These are phyloP conservation scores for Sordariomycetes sp. DNA, from an alignment of 2,329 filamentous ascomycete genomes.

Conservation along the genomic window DNA sequence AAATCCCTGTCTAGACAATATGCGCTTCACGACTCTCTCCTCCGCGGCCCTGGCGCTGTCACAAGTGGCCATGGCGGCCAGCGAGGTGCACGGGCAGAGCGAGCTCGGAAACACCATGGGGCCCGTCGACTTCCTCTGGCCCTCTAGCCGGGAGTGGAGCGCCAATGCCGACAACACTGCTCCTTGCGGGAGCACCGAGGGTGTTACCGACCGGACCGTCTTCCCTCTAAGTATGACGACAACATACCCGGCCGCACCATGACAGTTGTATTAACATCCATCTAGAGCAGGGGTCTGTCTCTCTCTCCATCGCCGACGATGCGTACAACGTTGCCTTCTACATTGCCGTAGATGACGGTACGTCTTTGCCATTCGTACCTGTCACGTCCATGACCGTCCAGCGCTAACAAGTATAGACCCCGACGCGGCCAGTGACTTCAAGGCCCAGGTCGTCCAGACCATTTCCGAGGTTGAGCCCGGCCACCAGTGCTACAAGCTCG, in stretches of 20 bases:
- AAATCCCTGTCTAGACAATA: neutral
- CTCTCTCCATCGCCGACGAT: conserved; percentile 1
- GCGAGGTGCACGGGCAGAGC: conserved; percentile 37
- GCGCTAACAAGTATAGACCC: conserved; percentile 11
- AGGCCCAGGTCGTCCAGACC: conserved; percentile 14
- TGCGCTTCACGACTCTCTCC: neutral
- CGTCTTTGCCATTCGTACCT: conserved; percentile 9
- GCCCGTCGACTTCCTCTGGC: conserved; percentile 42
- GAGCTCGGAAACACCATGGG: conserved; percentile 39
- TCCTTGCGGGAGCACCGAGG: conserved; percentile 34
- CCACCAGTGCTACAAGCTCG: conserved; percentile 22
- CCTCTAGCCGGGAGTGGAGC: conserved; percentile 34
- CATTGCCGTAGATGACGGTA: conserved; percentile 35
- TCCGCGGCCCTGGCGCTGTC: conserved; percentile 1
- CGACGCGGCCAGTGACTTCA: conserved; percentile 16
- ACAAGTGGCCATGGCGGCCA: conserved; percentile 23
- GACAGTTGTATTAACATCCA: neutral
- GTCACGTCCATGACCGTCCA: no score
- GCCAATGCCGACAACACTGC: conserved; percentile 33
- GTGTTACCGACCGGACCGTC: conserved; percentile 29
- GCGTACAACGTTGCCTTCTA: conserved; percentile 11
- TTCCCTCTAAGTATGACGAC: conserved; percentile 31
- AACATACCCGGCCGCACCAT: neutral
- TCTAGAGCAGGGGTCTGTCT: neutral
- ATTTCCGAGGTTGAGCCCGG: conserved; percentile 20